Percentiles rank a stretch among this genome's conserved stretches.
These are phyloP conservation scores for Barnettozyma salicaria DNA, from an alignment of 805 yeast species.

Conservation along the genomic window DNA sequence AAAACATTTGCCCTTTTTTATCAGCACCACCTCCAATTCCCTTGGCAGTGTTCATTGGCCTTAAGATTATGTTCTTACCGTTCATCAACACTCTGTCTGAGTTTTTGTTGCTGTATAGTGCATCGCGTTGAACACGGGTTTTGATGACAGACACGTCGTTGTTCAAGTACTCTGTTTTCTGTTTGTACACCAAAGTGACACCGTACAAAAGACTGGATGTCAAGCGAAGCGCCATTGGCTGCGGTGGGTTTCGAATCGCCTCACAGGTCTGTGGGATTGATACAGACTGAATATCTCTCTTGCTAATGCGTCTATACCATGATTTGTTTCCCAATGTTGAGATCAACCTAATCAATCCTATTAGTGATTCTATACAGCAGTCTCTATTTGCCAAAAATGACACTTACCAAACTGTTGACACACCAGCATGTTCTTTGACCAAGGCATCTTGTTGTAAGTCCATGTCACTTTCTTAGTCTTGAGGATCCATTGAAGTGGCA, in stretches of 20 bases:
- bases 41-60: not conserved
- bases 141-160: constrained; percentile 20
- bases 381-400: constrained; percentile 3
- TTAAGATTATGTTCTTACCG: constrained; percentile 1
- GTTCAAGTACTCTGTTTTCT: constrained; percentile 42
- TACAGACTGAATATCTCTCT: constrained; percentile 30
- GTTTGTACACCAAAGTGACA: constrained; percentile 39
- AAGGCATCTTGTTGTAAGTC: constrained; percentile 18
- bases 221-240: constrained; percentile 26
- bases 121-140: constrained; percentile 23
- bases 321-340: constrained; percentile 38
- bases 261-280: constrained; percentile 41
- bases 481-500: too few species aligned
- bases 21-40: not conserved
- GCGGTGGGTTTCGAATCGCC: constrained; percentile 21
- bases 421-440: constrained; percentile 22
- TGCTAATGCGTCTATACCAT: constrained; percentile 25
- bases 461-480: too few species aligned
- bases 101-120: constrained; percentile 8
- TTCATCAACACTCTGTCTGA: constrained; percentile 2
- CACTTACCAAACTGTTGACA: constrained; percentile 28
- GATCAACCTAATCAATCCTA: constrained; percentile 22
- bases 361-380: constrained; percentile 4
- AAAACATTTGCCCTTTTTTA: constrained; percentile 14
- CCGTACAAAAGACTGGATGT: constrained; percentile 42